A percentile compares a stretch with the other conserved stretches of the same genome.
These are phyloP conservation scores for Phlyctochytrium arcticum DNA, from an alignment of 192 early-diverging fungal species.

Conservation along the genomic window DNA sequence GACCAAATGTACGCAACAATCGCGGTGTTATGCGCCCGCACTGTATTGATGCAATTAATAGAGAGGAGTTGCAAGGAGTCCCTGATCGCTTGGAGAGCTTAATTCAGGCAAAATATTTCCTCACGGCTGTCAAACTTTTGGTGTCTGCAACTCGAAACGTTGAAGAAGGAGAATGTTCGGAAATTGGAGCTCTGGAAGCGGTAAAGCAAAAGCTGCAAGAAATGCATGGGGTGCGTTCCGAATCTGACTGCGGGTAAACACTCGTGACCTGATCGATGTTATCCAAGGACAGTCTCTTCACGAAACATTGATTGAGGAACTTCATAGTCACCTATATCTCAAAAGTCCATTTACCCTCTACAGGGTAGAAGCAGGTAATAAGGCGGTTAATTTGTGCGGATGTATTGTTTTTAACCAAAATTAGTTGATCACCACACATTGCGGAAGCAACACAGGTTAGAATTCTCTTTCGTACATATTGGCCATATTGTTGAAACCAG, in stretches of 20 bases:
- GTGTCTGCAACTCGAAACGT: conserved; percentile 27
- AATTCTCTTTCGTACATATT: too few species aligned
- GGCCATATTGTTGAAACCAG: too few species aligned
- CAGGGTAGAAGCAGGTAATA: conserved; percentile 31
- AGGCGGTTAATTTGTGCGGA: conserved; percentile 7
- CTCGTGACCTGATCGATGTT: not conserved
- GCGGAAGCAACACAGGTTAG: not conserved
- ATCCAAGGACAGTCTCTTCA: not conserved
- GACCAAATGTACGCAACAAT: conserved; percentile 39
- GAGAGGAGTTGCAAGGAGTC: conserved; percentile 47
- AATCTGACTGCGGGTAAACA: not conserved
- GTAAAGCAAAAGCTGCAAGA: conserved; percentile 36
- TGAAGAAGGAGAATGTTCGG: conserved; percentile 37
- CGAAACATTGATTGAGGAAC: conserved; percentile 48
- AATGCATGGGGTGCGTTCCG: conserved; percentile 18
- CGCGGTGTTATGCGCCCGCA: too few species aligned
- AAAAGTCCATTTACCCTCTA: conserved; percentile 46
- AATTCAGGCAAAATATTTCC: conserved; percentile 45
- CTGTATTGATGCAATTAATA: conserved; percentile 11
- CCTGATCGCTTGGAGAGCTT: conserved; percentile 47
- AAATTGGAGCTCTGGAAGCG: conserved; percentile 51
- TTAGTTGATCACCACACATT: not conserved
- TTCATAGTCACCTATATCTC: conserved; percentile 55
- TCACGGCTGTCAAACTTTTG: conserved; percentile 44
- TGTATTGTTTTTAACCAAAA: not conserved